phyloP scores from a whole-genome alignment of 2,329 filamentous ascomycete genomes.

The Pyricularia pennisetigena region DNA sequence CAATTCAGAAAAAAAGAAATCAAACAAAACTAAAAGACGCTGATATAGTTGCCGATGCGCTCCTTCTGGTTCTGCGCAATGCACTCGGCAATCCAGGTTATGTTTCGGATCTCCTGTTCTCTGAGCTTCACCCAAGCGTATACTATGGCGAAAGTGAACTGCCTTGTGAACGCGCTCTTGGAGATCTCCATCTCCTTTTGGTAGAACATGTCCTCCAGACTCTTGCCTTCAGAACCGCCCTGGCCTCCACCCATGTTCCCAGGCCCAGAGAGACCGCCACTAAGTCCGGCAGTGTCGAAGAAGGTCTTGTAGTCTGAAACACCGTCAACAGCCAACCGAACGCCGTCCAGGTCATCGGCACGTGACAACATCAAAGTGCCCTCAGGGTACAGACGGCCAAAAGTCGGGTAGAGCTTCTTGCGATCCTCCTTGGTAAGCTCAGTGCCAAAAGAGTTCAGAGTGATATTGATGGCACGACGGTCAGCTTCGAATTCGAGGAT shows the following conservation, averaged over 20 bases:
- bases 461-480: conserved; percentile 95
- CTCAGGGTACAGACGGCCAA: conserved; percentile 87
- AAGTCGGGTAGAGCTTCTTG: conserved; percentile 90
- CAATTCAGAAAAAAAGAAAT: conserved; percentile 5
- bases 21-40: conserved; percentile 53
- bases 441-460: conserved; percentile 95
- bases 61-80: conserved; percentile 99
- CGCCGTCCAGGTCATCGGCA: conserved; percentile 90
- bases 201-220: conserved; percentile 95
- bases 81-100: conserved; percentile 98
- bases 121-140: conserved; percentile 97
- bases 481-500: conserved; percentile 96
- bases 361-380: conserved; percentile 90
- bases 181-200: conserved; percentile 99
- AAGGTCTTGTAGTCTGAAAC: conserved; percentile 90
- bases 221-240: conserved; percentile 71
- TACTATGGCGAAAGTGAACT: conserved; percentile 90
- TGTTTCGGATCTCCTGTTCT: conserved; percentile 99
- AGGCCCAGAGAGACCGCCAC: conserved; percentile 59
- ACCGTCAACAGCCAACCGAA: conserved; percentile 86
- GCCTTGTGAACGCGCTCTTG: conserved; percentile 87
- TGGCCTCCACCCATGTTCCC: conserved; percentile 74
- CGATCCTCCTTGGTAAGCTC: conserved; percentile 89
- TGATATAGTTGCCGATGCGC: conserved; percentile 97
- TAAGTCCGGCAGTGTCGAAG: conserved; percentile 82